These are phyloP conservation scores for Melampsora abietis-canadensis DNA, from an alignment of 1,284 basidiomycete genomes.

Conservation along the genomic window DNA sequence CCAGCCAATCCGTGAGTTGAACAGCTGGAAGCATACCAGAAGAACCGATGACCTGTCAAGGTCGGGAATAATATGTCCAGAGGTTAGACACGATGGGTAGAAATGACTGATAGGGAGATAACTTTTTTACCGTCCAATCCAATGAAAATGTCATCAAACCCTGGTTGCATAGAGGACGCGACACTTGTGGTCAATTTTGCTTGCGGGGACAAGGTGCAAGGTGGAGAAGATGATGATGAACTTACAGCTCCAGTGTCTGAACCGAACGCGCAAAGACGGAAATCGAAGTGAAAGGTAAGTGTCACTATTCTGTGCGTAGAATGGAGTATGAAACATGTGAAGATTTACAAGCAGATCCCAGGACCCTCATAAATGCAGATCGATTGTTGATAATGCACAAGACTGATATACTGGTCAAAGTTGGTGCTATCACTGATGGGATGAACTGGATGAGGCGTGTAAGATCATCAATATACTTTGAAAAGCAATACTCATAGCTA, in stretches of 20 bases:
- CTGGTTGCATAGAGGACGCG: slow-evolving; percentile 2
- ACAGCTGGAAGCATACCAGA: slow-evolving; percentile 12
- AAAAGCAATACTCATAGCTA: background rate
- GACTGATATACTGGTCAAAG: slow-evolving; percentile 52
- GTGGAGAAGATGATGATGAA: slow-evolving; percentile 5
- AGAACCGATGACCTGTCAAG: slow-evolving; percentile 27
- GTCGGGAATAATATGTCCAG: no score
- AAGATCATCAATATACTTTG: background rate
- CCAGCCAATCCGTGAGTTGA: background rate
- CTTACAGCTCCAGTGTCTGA: slow-evolving; percentile 41
- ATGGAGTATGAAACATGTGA: background rate
- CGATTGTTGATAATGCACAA: slow-evolving; percentile 52
- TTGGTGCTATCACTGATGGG: slow-evolving; percentile 51
- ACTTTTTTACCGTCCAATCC: slow-evolving; percentile 22
- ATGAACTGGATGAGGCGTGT: slow-evolving; percentile 47
- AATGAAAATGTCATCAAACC: slow-evolving; percentile 30
- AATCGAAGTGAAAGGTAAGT: no score
- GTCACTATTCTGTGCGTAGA: no score
- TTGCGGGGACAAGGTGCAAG: background rate
- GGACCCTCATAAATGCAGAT: slow-evolving; percentile 38
- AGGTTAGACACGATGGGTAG: no score
- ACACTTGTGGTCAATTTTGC: slow-evolving; percentile 4
- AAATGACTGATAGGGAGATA: no score
- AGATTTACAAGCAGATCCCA: slow-evolving; percentile 41
- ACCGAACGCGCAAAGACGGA: background rate